These are phyloP conservation scores for Stachybotrys chartarum DNA, from an alignment of 2,329 filamentous ascomycete species.

Conservation along the genomic window DNA sequence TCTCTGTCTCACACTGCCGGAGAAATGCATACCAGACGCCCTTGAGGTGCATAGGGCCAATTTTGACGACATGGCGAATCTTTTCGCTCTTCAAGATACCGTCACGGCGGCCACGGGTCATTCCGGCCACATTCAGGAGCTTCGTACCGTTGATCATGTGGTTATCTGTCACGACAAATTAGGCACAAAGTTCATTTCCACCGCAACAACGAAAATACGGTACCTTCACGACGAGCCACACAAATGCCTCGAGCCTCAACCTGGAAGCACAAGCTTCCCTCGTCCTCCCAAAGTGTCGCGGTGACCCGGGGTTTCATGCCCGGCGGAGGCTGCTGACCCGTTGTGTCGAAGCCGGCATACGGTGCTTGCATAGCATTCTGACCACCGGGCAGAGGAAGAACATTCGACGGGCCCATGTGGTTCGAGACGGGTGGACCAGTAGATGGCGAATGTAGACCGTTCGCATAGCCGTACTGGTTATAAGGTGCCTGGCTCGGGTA, in stretches of 20 bases:
- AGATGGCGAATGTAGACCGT: conserved; percentile 71
- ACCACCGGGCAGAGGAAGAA: conserved; percentile 63
- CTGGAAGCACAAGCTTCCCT: conserved; percentile 95
- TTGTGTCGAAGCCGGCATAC: conserved; percentile 66
- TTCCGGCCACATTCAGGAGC: conserved; percentile 90
- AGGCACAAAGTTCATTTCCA: conserved; percentile 1
- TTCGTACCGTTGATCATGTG: conserved; percentile 99
- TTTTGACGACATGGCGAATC: conserved; percentile 93
- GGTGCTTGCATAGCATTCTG: conserved; percentile 35
- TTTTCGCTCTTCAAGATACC: conserved; percentile 98
- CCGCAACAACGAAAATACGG: neutral
- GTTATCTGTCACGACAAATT: conserved; percentile 56
- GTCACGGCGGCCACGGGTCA: conserved; percentile 92
- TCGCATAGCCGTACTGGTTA: conserved; percentile 65
- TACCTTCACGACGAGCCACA: conserved; percentile 88
- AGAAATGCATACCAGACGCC: conserved; percentile 75
- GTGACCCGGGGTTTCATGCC: conserved; percentile 97
- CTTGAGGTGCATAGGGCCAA: conserved; percentile 97
- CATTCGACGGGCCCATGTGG: conserved; percentile 56
- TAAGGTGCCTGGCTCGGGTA: conserved; percentile 60
- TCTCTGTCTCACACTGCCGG: conserved; percentile 10
- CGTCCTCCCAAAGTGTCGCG: conserved; percentile 95
- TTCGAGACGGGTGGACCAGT: conserved; percentile 59
- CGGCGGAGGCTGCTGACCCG: conserved; percentile 85
- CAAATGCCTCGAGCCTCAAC: conserved; percentile 95